Evolutionary conservation across 495 filamentous ascomycete genomes (phyloP), one percentile per base, ranked within the genome.

Genomic region (Podospora sp.): DNA sequence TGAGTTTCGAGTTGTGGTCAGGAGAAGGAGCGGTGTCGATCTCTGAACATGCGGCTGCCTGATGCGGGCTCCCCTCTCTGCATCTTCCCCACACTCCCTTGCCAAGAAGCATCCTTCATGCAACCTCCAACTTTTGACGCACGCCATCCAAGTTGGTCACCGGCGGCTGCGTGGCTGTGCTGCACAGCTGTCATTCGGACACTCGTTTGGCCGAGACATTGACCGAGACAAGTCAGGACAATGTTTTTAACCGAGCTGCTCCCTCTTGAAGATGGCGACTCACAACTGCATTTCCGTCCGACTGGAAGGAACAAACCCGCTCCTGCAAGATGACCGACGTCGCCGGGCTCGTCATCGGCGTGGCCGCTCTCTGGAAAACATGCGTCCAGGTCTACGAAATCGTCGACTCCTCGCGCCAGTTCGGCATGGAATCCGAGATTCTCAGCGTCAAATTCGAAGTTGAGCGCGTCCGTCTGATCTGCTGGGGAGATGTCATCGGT

Each of bases 401-500:
- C 26, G 56, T 59, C 56, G 56, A 59, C 56, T 59, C 56, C 12
- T 59, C 56, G 26, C 56, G 56, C 56, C 56, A 59, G 29, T 59
- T 26, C 20, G 56, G 56, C 56, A 59, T 59, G 56, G 56, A 59
- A n/a, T 59, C 56, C 12, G 56, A 59, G 56, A 59, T 59, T 16
- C 56, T 59, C 25, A 59, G 56, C 56, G 56, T 59, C 26, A 59
- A 59, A 59, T 59, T 59, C 56, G 56, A 59, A 59, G 56, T 59
- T 16, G 56, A 59, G 27, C 56, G 56, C 56, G 56, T 59, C 26
- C 56, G 56, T 9, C 20, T 59, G 18, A 59, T 59, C 14, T 59
- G 56, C 26, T 59, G 56, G 56, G 56, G 56, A 14, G 56, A 59
- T 21, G 56, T 25, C 26, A 25, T 59, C 27, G 56, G 56, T 33